Base-by-base conservation (phyloP, 805 yeast genomes). In the Osmozyma mogii region DNA sequence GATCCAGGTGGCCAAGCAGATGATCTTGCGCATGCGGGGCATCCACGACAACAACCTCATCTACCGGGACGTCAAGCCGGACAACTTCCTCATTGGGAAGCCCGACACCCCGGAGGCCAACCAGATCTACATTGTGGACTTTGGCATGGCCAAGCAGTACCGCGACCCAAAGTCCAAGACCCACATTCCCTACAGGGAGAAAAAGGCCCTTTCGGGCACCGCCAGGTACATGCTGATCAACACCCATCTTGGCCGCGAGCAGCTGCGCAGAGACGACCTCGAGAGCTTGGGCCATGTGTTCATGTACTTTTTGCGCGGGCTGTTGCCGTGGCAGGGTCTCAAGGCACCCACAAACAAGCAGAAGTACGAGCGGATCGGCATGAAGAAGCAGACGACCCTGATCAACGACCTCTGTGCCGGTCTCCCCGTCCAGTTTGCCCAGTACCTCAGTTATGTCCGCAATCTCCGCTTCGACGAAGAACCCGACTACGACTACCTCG, bases 191-290 rank as follows among this genome's bases (percentile, higher is more conserved):
- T 92, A 88, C 58, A 72, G 97, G 47, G 98, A 92, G 56, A 84
- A 88, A 56, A 92, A 92, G 60, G 84, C 95, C 4, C 65, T 92
- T 41, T 82, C 95, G 55, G 98, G 98, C 28, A 92, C 98, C 3
- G 98, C 97, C n/a, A 70, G 98, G 48, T 92, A 92, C 62, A 92
- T 92, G 96, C 81, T 94, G 17, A 88, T 92, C 43, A 92, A 92
- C 62, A 92, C 98, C 7, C 98, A 92, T 59, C 64, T 92, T 47
- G 98, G 98, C 28, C 76, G 96, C 48, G 98, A 92, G 58, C 98
- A 92, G 65, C 78, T 84, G 48, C 78, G 98, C 54, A 72, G 98
- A 48, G 98, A 92, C 52, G 98, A 92, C 59, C 71, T 92, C 50
- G 98, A 92, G 63, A 84, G 95, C 32, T 68, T 92, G 50, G 98